A percentile compares a stretch with the other conserved stretches of the same genome.
phyloP scores from a whole-genome alignment of 352 stramenopile genomes.

The Pythium dissotocum region DNA sequence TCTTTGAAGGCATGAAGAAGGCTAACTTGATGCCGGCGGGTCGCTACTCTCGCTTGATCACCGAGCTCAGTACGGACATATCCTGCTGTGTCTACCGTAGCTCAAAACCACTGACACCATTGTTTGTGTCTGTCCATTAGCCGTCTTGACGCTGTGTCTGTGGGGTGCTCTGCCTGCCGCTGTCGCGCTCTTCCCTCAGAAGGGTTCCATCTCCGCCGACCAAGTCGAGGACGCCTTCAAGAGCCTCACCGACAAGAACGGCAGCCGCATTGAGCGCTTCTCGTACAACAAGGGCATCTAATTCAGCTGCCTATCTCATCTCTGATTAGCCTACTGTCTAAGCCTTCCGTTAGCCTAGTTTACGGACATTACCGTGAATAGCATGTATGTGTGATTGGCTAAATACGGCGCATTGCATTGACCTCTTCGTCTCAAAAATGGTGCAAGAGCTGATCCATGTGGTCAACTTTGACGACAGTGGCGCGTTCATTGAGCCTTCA shows the following conservation, averaged over 20 bases:
- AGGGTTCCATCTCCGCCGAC: constrained; percentile 62
- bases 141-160: constrained; percentile 76
- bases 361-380: constrained; percentile 3
- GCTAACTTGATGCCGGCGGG: constrained; percentile 67
- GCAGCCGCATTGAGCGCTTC: constrained; percentile 59
- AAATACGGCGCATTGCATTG: constrained; percentile 3
- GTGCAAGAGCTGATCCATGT: constrained; percentile 15
- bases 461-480: constrained; percentile 33
- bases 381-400: constrained; percentile 9
- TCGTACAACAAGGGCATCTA: constrained; percentile 88
- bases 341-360: not conserved
- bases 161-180: constrained; percentile 78
- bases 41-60: constrained; percentile 72
- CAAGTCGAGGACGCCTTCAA: constrained; percentile 68
- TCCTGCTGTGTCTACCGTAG: no score
- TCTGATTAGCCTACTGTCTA: no score
- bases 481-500: constrained; percentile 25
- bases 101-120: not conserved
- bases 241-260: constrained; percentile 54
- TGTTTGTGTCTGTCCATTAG: not conserved
- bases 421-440: constrained; percentile 10
- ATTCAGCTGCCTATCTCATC: no score
- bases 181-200: constrained; percentile 82
- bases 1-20: constrained; percentile 80
- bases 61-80: constrained; percentile 58